phyloP scores from a whole-genome alignment of 805 yeast genomes.

The Metschnikowia chrysomelidarum region DNA sequence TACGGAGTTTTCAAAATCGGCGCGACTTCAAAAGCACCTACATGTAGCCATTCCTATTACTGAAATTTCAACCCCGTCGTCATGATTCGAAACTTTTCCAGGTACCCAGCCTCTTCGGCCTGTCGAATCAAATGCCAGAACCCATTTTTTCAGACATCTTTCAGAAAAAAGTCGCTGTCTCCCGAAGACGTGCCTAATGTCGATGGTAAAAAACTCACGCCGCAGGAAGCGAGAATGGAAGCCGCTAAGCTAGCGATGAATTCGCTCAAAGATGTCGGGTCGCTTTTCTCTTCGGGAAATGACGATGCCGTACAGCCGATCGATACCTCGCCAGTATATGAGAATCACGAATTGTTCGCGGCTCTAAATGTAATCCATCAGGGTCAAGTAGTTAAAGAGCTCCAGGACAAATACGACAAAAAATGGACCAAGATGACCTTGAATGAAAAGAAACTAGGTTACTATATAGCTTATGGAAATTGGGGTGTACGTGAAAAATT shows the following conservation, averaged over 20 bases:
- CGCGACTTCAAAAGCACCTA: too few relatives aligned
- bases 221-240: conserved; percentile 24
- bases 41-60: too few relatives aligned
- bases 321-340: conserved; percentile 42
- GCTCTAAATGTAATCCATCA: conserved; percentile 48
- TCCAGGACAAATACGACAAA: conserved; percentile 48
- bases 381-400: conserved; percentile 54
- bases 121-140: too few relatives aligned
- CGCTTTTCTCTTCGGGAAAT: conserved; percentile 39
- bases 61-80: too few relatives aligned
- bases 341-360: conserved; percentile 35
- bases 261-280: conserved; percentile 40
- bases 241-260: conserved; percentile 41
- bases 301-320: conserved; percentile 46
- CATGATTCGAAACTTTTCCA: too few relatives aligned
- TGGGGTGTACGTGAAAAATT: conserved; percentile 69
- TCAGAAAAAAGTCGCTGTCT: conserved; percentile 1
- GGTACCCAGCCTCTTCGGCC: too few relatives aligned
- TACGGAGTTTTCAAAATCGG: too few relatives aligned
- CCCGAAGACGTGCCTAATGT: conserved; percentile 4
- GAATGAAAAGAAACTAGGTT: conserved; percentile 54
- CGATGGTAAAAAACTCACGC: conserved; percentile 15
- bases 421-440: conserved; percentile 54
- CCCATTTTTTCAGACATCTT: neutral
- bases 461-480: conserved; percentile 64